Evolutionary conservation across 768 basidiomycete species (phyloP).

Genomic region (Phlebiopsis flavidoalba): DNA sequence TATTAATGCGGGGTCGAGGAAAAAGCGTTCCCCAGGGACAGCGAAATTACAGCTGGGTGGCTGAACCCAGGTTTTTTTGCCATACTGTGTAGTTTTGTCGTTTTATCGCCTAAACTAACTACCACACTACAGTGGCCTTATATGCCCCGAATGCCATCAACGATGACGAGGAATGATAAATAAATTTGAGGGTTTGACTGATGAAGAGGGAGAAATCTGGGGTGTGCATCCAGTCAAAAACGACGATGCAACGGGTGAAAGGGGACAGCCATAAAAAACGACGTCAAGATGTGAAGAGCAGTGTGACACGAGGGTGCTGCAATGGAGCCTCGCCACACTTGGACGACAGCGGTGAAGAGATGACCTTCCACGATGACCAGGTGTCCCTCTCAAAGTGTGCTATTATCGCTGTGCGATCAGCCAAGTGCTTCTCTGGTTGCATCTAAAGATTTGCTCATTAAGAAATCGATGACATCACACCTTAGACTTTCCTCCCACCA

Average conservation of each 20-base stretch:
- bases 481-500: slow-evolving; percentile 40
- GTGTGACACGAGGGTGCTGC: slow-evolving; percentile 28
- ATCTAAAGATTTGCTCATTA: slow-evolving; percentile 56
- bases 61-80: slow-evolving; percentile 65
- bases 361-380: slow-evolving; percentile 35
- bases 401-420: slow-evolving; percentile 37
- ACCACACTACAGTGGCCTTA: slow-evolving; percentile 16
- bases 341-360: background rate
- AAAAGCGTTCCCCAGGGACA: slow-evolving; percentile 27
- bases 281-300: slow-evolving; percentile 49
- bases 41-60: slow-evolving; percentile 75
- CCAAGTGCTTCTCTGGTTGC: slow-evolving; percentile 38
- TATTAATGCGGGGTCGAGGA: slow-evolving; percentile 17
- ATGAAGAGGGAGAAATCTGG: slow-evolving; percentile 30
- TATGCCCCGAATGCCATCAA: slow-evolving; percentile 59
- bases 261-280: no score
- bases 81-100: background rate
- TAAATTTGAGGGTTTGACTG: slow-evolving; percentile 46
- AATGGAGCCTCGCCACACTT: background rate
- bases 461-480: slow-evolving; percentile 59
- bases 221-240: no score
- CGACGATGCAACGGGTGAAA: no score
- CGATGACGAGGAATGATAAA: slow-evolving; percentile 51
- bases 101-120: background rate
- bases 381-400: slow-evolving; percentile 40